Evolutionary conservation across 768 basidiomycete species (phyloP), one percentile per base, ranked within the genome.

Genomic region (Termitomyces sp.): DNA sequence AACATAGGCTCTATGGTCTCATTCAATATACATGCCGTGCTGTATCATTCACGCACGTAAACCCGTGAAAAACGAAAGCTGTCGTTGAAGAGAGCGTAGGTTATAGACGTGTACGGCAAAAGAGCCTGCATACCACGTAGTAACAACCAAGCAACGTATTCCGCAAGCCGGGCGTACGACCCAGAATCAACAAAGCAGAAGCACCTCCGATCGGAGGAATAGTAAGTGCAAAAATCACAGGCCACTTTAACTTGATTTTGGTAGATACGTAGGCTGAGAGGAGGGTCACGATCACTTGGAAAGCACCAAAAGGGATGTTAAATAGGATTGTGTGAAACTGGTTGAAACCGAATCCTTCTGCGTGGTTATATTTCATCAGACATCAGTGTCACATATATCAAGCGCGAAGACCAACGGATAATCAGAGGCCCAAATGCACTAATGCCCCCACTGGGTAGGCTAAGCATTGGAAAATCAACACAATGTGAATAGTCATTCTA

Each of bases 231-330:
- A 75, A 74, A 43, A 77, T 61, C 18, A 78, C 73, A 5, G 74
- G 72, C 68, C 71, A 75, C 56, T 76, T 76, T n/a, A 76, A 66
- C 56, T 74, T 75, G 44, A 75, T 69, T 50, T 67, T 70, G 33
- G 69, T 75, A 3, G 77, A 72, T 23, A 75, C 62, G 23, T 59
- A 70, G 18, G 74, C 77, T 2, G 78, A 66, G 23, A 67, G 35
- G 33, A 79, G 53, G 55, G 74, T 77, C 53, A 75, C 38, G 52
- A 77, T 64, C 36, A 79, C 70, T 65, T 80, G 78, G 20, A 82
- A 65, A 13, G 70, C 70, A 26, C 71, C 68, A 65, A 80, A 82
- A 4, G 79, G 79, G 57, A 79, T 77, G 60, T 79, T 79, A 69
- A 82, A 76, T n/a, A 81, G 67, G 36, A 81, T 77, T 30, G 78